Conservation (phyloP, 2,329 filamentous ascomycete species). For the Coniochaeta ligniaria region DNA sequence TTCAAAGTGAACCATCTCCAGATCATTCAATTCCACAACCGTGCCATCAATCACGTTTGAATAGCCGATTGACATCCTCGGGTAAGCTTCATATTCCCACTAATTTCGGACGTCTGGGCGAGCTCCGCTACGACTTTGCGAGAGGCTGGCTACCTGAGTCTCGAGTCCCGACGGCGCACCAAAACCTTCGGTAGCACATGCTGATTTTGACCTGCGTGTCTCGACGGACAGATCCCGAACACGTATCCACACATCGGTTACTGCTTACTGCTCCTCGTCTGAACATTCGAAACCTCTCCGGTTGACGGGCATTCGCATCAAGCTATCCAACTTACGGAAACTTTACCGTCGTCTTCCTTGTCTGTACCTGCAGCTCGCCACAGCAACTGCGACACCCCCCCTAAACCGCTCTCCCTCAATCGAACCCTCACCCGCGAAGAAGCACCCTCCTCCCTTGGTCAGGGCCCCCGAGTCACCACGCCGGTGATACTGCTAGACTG, state of each 20-base stretch:
- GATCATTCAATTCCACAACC: neutral
- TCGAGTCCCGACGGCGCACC: neutral
- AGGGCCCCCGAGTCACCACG: slow-evolving; percentile 57
- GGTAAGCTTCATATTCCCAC: neutral
- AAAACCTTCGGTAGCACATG: neutral
- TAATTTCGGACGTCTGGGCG: neutral
- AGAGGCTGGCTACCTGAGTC: neutral
- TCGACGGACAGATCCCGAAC: neutral
- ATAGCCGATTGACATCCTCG: slow-evolving; percentile 2
- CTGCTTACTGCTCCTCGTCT: neutral
- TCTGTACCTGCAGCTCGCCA: neutral
- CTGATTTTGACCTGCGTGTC: neutral
- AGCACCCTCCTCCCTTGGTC: slow-evolving; percentile 96
- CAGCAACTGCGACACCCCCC: neutral
- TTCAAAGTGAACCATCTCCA: neutral
- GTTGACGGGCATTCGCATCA: neutral
- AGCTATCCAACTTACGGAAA: neutral
- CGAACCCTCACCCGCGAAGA: slow-evolving; percentile 63
- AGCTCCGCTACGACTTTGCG: neutral
- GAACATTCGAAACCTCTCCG: neutral
- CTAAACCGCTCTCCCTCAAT: neutral
- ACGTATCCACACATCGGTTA: neutral
- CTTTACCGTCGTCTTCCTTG: neutral
- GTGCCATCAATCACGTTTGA: neutral
- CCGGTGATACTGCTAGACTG: neutral